These are phyloP conservation scores for Ganoderma sinense DNA, from an alignment of 1,284 basidiomycete genomes.

Conservation along the genomic window DNA sequence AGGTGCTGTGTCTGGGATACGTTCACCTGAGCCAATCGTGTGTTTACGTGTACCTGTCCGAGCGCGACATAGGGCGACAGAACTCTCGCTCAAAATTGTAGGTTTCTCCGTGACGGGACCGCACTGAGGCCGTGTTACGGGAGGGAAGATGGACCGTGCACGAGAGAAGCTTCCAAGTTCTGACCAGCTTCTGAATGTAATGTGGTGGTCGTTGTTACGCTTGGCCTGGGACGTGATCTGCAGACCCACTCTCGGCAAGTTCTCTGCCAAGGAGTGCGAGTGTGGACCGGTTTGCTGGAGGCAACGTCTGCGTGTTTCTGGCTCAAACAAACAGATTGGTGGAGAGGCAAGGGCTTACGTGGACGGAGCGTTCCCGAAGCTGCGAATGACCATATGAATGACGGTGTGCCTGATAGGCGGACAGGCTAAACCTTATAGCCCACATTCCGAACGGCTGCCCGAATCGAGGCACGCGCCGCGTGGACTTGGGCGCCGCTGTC, in stretches of 20 bases:
- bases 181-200: background rate
- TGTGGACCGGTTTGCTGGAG: background rate
- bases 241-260: background rate
- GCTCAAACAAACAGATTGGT: too few species aligned
- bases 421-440: slow-evolving; percentile 5
- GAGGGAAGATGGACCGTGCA: background rate
- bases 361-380: background rate
- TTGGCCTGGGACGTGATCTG: background rate
- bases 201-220: background rate
- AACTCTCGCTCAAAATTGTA: slow-evolving; percentile 12
- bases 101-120: background rate
- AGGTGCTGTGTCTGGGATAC: background rate
- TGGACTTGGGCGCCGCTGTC: background rate
- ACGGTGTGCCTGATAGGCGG: slow-evolving; percentile 27
- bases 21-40: slow-evolving; percentile 9
- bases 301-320: background rate
- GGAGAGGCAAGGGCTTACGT: background rate
- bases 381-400: slow-evolving; percentile 17
- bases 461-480: background rate
- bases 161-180: background rate
- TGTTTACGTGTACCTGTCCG: slow-evolving; percentile 8
- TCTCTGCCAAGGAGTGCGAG: background rate
- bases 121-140: background rate
- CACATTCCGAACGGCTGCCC: background rate
- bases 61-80: slow-evolving; percentile 9